Evolutionary conservation across 116 monocot species (phyloP).

Genomic region (Iris pallida): DNA sequence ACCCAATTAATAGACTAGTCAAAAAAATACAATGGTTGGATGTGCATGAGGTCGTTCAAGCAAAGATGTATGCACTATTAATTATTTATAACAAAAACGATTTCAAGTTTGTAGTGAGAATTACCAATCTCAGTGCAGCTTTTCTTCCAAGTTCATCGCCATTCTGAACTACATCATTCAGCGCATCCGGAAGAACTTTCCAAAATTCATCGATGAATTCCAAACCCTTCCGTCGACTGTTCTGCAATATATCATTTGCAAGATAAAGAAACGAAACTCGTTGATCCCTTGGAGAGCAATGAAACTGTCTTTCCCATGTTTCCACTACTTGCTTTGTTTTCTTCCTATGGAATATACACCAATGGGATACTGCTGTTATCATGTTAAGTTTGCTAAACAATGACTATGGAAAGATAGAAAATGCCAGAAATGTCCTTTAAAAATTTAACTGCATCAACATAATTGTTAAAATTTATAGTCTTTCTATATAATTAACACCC

Average conservation of each 20-base stretch:
- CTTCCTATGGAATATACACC: conserved; percentile 79
- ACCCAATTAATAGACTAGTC: too few species aligned
- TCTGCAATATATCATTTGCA: conserved; percentile 86
- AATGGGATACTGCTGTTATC: conserved; percentile 71
- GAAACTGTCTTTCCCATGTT: conserved; percentile 71
- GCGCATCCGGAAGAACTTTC: conserved; percentile 65
- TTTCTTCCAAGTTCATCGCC: conserved; percentile 56
- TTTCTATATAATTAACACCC: too few species aligned
- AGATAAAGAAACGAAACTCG: conserved; percentile 60
- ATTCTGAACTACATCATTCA: conserved; percentile 44
- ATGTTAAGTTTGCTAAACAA: conserved; percentile 20
- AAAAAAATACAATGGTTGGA: too few species aligned
- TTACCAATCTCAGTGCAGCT: conserved; percentile 59
- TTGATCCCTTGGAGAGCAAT: conserved; percentile 40
- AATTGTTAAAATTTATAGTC: too few species aligned
- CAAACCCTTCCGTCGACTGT: conserved; percentile 63
- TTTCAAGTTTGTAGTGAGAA: too few species aligned
- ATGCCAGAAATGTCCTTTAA: background rate
- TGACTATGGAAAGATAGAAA: background rate
- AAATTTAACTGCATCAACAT: too few species aligned
- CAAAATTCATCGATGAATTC: conserved; percentile 79
- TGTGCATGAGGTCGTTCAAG: too few species aligned
- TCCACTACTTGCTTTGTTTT: conserved; percentile 79
- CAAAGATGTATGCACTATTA: too few species aligned
- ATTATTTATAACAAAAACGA: too few species aligned